Evolutionary conservation across 768 basidiomycete genomes (phyloP), one percentile per base, ranked within the genome.

Genomic region (Calocera cornea): DNA sequence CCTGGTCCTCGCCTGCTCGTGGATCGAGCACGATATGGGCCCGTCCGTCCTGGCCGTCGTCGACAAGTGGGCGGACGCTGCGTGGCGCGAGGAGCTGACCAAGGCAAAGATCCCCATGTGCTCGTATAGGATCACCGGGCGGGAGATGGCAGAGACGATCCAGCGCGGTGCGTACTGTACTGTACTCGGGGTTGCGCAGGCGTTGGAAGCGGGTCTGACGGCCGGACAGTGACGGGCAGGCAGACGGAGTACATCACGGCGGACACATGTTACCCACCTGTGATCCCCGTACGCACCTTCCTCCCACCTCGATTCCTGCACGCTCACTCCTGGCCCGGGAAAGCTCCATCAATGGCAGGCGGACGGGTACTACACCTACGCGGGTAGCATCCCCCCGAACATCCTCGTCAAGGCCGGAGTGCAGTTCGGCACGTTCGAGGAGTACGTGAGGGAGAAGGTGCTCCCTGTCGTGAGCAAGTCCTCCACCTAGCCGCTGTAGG

Each of bases 131-230:
- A 47, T 47, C 44, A 33, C 65, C 22, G 67, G 29, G 2, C 34
- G 47, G 41, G 65, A 29, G 67, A 47, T 47, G 33, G 29, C 40
- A 29, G 38, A 33, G 41, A 68, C 65, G 31, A 29, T 44, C 31
- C 38, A 65, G 65, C 47, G 36, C 50, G 68, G 68, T 66, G 54
- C 41, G 54, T 54, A 66, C n/a, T 65, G 66, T 16, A 36, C 47
- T 69, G 38, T 33, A 7, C 16, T 16, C 8, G 7, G 16, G 16
- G 22, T 5, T 16, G 27, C 31, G n/a, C 2, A 64, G 63, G 22
- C 7, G 49, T 11, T 24, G 49, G n/a, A 54, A 5, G 49, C 22
- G 49, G 49, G 5, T n/a, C n/a, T n/a, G n/a, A n/a, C n/a, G n/a
- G 22, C 31, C 8, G 8, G 63, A 29, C 31, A 60, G 54, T 60